These are phyloP conservation scores for Actinomortierella ambigua DNA, from an alignment of 371 early-diverging fungal species.

Conservation along the genomic window DNA sequence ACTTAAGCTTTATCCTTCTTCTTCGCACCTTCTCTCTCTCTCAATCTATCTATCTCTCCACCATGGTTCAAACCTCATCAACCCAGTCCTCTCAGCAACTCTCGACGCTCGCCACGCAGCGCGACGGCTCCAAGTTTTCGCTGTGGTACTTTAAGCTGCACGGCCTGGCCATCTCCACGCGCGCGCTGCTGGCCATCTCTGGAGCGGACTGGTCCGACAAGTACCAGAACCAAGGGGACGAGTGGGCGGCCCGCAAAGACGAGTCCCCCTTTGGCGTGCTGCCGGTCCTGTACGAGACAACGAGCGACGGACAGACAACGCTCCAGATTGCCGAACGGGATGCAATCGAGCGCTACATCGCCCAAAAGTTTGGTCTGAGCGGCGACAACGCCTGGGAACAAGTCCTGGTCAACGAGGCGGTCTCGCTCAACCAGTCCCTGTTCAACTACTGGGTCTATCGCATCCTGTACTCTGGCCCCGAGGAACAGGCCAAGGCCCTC, in stretches of 20 bases:
- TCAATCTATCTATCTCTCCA: too few relatives aligned
- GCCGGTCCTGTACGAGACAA: slow-evolving; percentile 32
- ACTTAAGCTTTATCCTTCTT: too few relatives aligned
- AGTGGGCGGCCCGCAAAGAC: slow-evolving; percentile 18
- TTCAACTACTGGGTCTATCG: not conserved
- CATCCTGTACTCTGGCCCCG: slow-evolving; percentile 3
- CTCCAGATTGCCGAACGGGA: slow-evolving; percentile 19
- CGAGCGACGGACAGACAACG: slow-evolving; percentile 18
- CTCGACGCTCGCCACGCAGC: slow-evolving; percentile 12
- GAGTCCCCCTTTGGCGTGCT: slow-evolving; percentile 23
- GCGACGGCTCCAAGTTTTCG: slow-evolving; percentile 20
- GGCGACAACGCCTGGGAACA: slow-evolving; percentile 23
- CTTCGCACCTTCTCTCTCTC: too few relatives aligned
- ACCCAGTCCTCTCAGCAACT: slow-evolving; percentile 22
- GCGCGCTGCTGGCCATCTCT: slow-evolving; percentile 14
- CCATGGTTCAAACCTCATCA: slow-evolving; percentile 24
- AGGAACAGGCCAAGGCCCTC: slow-evolving; percentile 10
- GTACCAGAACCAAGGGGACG: slow-evolving; percentile 1
- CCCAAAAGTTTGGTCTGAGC: slow-evolving; percentile 18
- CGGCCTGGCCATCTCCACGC: slow-evolving; percentile 12
- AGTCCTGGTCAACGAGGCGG: slow-evolving; percentile 13
- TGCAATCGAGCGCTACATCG: slow-evolving; percentile 31
- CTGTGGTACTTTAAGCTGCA: slow-evolving; percentile 22
- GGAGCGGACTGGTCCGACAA: slow-evolving; percentile 14
- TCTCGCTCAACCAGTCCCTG: not conserved